Evolutionary conservation across 2,329 filamentous ascomycete genomes (phyloP), one percentile per base, ranked within the genome.

Genomic region (Aspergillus vadensis): DNA sequence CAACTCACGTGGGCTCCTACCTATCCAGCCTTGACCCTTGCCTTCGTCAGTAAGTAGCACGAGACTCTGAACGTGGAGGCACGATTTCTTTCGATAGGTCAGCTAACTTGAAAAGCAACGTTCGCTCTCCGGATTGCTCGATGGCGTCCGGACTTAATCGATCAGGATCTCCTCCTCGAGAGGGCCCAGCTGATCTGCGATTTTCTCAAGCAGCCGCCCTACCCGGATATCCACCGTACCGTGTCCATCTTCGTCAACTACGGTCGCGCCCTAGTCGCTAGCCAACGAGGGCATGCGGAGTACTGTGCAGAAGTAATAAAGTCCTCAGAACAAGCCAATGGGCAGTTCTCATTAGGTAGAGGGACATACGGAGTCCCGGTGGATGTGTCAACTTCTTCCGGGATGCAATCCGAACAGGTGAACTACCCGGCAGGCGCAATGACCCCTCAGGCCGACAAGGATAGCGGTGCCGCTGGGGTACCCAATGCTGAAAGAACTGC

Each of bases 181-280:
- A 52, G 73, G 58, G 73, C 68, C 9, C 70, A 74, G 39, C 67
- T 64, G 44, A 73, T 75, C 25, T 70, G 72, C 47, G 73, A 74
- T 44, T 73, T 74, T 53, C 61, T 75, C 17, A 75, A 73, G 50
- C 71, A 73, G 36, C 73, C 73, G 15, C 73, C 73, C 0, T 75
- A 75, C 51, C 73, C 73, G n/a, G 73, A 75, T 30, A 74, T 75
- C n/a, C 73, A 75, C 58, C 70, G 73, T 27, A 75, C 73, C 4
- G 73, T 75, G 25, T 75, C 73, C 25, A 73, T 75, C 54, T 75
- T 75, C 49, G 71, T 74, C 43, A 74, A 73, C 57, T 75, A 75
- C 39, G 73, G 70, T 36, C 67, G 73, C 17, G 72, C 72, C 8
- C 62, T 75, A 23, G 70, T 75, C 49, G 69, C 72, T 38, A 55